Evolutionary conservation across 805 yeast genomes (phyloP), one percentile per base, ranked within the genome.

Genomic region (Yarrowia bubula): DNA sequence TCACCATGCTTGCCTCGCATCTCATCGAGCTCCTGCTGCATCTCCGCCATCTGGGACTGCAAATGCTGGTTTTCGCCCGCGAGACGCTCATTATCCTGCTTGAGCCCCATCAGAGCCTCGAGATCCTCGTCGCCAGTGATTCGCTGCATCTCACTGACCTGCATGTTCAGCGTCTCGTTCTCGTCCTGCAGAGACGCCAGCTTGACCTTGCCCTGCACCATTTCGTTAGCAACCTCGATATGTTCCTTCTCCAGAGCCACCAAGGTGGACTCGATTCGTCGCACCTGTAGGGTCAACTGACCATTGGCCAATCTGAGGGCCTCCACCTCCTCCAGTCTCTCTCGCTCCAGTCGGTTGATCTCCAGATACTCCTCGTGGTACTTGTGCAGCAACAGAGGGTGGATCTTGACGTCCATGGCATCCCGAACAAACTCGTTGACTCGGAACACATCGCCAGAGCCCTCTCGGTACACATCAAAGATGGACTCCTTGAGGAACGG

Each of bases 161-260:
- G 72, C 14, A 55, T 32, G n/a, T 61, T 43, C 58, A 92, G 76
- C 50, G 86, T 89, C 31, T 78, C 81, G 67, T 90, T 89, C 66
- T 90, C 96, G 70, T 90, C 93, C 58, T 82, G 79, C 31, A 93
- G 74, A 38, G 88, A 87, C 1, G 96, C 97, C 31, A 89, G 79
- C 64, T 80, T 83, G 44, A 92, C 83, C 71, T 95, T 86, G 43
- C 89, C 87, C 68, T 84, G 85, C 38, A 93, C 91, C 86, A 95
- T 84, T 69, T 86, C 90, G 75, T 92, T 93, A 4, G 96, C 96
- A 42, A 92, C 84, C 64, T 84, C 88, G 33, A 92, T 84, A 75
- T 95, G 98, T 71, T 92, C 97, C 67, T 84, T 80, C 72, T 90
- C 91, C 66, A 93, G 77, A 1, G 84, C 78, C 3, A 87, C 84